Base-by-base conservation (phyloP, 257 asterid genomes). In the Misopates orontium region DNA sequence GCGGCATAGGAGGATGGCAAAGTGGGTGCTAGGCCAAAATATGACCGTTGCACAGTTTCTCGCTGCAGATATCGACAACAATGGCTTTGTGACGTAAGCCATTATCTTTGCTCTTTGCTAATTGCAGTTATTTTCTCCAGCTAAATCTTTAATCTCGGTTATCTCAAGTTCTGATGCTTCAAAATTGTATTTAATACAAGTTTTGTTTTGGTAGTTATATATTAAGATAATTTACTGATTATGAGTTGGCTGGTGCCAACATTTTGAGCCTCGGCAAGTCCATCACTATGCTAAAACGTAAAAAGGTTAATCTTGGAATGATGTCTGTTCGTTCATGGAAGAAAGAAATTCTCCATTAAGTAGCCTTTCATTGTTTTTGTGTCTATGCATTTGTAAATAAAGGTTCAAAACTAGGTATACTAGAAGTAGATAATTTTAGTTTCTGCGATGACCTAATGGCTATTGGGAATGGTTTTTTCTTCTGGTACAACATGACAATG, bases 31-130 rank as follows among this genome's bases (percentile, higher is more conserved):
- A 45, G 90, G 91, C 49, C 95, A 87, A 70, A 80, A 84, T 75
- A 80, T 93, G 97, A 93, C 97, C n/a, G 97, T 93, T 24, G 84
- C 96, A 0, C 96, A 93, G 72, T 93, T 93, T 75, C 96, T 93
- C 66, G 99, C 97, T 42, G 98, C 98, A 1, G 97, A 93, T 56
- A 84, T 87, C 57, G 97, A 93, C 62, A 84, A 90, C 80, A 83
- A 90, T 71, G 99, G 97, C 40, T 93, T 83, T 58, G 94, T 90
- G 69, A 90, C 83, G 96, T 86, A 75, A 64, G 77, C 15, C 23
- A 51, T 55, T 60, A 31, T 21, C 64, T 45, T 60, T 65, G 17
- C 68, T 68, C 11, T 61, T n/a, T 19, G 8, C 25, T 20, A 36
- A 39, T 15, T 51, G 25, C 19, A n/a, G 66, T 47, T 7, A n/a